phyloP scores from a whole-genome alignment of 2,329 filamentous ascomycete genomes.

The Pestalotiopsis sp. region DNA sequence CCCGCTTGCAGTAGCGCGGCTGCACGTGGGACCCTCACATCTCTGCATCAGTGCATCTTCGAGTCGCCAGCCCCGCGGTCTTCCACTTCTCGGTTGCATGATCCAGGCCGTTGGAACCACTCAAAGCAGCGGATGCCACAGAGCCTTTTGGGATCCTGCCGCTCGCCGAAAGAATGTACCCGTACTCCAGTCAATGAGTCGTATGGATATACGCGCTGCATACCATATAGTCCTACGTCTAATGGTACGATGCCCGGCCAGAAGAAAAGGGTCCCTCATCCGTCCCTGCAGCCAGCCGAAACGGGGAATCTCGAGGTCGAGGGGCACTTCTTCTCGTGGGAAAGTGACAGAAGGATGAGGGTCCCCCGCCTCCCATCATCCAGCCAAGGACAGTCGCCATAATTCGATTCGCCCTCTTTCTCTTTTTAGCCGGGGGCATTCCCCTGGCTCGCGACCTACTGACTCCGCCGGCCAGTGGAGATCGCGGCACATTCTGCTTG shows the following conservation, averaged over 20 bases:
- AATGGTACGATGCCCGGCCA: not conserved
- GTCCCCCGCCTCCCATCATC: not conserved
- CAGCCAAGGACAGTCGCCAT: not conserved
- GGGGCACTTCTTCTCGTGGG: not conserved
- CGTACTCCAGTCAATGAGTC: not conserved
- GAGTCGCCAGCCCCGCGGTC: not conserved
- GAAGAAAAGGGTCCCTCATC: not conserved
- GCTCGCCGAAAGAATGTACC: not conserved
- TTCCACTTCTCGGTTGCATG: not conserved
- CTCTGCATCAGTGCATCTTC: not conserved
- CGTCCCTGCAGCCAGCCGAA: not conserved
- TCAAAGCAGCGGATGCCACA: not conserved
- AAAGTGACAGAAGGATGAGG: not conserved
- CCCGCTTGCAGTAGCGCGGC: not conserved
- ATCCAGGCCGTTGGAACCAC: not conserved
- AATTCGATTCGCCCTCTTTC: not conserved
- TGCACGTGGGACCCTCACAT: not conserved
- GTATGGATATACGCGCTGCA: not conserved
- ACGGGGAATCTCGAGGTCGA: not conserved
- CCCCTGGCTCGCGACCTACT: not conserved
- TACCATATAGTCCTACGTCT: too few species aligned
- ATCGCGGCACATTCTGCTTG: constrained; percentile 6
- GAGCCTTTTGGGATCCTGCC: not conserved
- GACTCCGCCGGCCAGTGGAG: constrained; percentile 1
- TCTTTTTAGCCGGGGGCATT: not conserved